Evolutionary conservation across 169 alveolate genomes (phyloP), one percentile per base, ranked within the genome.

Genomic region (Cryptosporidium bovis): DNA sequence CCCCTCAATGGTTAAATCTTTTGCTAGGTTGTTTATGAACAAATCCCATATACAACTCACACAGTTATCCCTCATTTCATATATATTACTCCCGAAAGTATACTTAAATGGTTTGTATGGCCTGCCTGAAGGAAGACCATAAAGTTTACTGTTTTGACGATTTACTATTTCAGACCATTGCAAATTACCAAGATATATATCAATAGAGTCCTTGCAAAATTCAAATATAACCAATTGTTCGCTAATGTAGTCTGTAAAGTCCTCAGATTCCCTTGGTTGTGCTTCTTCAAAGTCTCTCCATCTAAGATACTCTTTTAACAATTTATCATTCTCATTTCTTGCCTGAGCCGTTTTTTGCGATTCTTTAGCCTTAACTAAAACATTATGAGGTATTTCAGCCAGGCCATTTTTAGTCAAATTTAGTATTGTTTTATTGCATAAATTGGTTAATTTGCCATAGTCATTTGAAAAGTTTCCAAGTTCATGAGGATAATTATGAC

Each of bases 31-130:
- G 33, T 44, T 77, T 8, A 20, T 48, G 27, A 44, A 77, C 33
- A 77, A 44, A 44, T 77, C 87, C 87, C 87, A 77, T 16, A 77
- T 77, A 24, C 69, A 56, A 15, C 87, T 60, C 15, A 71, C 87
- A 60, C 87, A 77, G 18, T 77, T 77, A 27, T 58, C 66, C 40
- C 87, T 77, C 87, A 77, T 77, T 44, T 77, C 77, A 60, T 40
- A 77, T n/a, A 77, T 10, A 15, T 56, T 62, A 44, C 71, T 77
- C 15, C 87, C 87, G 58, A 36, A 77, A 13, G 77, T 77, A 16
- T 58, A 77, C n/a, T 77, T 77, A 36, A 77, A 77, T 3, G 87
- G 87, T 66, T 29, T 77, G 29, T 56, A 60, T 10, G 87, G 87
- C 2, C 87, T 56, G 31, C 87, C 87, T 29, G 87, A 56, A 6